phyloP scores from a whole-genome alignment of 2,329 filamentous ascomycete genomes.

The Emmonsia crescens region DNA sequence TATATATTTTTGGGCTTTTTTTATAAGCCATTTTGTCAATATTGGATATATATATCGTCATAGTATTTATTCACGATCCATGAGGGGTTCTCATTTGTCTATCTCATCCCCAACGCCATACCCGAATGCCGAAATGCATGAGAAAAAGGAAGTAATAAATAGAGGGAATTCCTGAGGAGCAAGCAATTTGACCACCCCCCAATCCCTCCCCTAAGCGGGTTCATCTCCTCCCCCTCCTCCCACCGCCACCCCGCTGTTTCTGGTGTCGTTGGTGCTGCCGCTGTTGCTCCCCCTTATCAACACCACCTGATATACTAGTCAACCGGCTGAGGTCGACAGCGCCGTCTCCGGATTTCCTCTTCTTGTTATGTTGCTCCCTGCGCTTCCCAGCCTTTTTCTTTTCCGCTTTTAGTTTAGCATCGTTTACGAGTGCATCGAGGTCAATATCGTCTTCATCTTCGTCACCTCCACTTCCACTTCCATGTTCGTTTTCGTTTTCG shows the following conservation, averaged over 20 bases:
- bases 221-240: conserved; percentile 10
- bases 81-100: too few species aligned
- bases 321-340: conserved; percentile 3
- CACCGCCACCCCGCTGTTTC: conserved; percentile 6
- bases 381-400: conserved; percentile 7
- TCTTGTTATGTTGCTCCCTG: not conserved
- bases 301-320: conserved; percentile 5
- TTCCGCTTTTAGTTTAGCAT: conserved; percentile 12
- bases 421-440: conserved; percentile 13
- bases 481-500: not conserved
- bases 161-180: not conserved
- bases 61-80: not conserved
- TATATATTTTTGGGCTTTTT: not conserved
- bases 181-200: not conserved
- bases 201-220: not conserved
- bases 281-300: conserved; percentile 3
- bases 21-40: not conserved
- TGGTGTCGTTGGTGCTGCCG: not conserved
- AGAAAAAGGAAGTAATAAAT: not conserved
- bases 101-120: not conserved
- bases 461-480: not conserved
- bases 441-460: conserved; percentile 10
- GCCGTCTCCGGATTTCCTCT: not conserved
- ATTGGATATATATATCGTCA: not conserved
- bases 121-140: not conserved